Evolutionary conservation across 306 rosid genomes (phyloP).

Genomic region (Corylus americana): DNA sequence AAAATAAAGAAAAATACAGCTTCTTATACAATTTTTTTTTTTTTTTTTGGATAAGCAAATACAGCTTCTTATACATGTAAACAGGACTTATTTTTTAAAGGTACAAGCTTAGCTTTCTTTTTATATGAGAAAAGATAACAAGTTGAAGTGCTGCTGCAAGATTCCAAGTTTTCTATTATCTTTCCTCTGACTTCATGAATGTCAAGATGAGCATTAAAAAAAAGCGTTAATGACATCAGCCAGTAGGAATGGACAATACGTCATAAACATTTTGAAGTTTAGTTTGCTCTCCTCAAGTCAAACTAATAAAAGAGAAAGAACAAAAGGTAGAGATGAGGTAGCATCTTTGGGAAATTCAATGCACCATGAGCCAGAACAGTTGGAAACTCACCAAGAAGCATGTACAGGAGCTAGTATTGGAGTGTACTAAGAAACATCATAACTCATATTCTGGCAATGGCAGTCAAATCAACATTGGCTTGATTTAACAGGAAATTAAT

Average conservation of each 20-base stretch:
- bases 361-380: not conserved
- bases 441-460: not conserved
- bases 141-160: not conserved
- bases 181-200: not conserved
- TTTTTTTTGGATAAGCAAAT: no score
- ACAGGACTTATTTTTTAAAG: not conserved
- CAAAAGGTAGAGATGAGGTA: not conserved
- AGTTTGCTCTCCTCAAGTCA: not conserved
- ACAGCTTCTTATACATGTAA: not conserved
- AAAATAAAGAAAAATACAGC: not conserved
- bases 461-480: not conserved
- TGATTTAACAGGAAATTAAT: not conserved
- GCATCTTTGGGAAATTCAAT: not conserved
- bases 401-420: constrained; percentile 18
- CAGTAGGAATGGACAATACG: not conserved
- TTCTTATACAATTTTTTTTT: not conserved
- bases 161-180: not conserved
- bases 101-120: not conserved
- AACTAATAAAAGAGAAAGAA: not conserved
- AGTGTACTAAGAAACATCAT: not conserved
- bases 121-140: no score
- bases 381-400: not conserved
- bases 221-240: not conserved
- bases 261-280: not conserved
- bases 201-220: not conserved